Percentiles rank a stretch among this genome's conserved stretches.
Conservation (phyloP, 1,139 yeast genomes). For the Candida pseudoviswanathii region DNA sequence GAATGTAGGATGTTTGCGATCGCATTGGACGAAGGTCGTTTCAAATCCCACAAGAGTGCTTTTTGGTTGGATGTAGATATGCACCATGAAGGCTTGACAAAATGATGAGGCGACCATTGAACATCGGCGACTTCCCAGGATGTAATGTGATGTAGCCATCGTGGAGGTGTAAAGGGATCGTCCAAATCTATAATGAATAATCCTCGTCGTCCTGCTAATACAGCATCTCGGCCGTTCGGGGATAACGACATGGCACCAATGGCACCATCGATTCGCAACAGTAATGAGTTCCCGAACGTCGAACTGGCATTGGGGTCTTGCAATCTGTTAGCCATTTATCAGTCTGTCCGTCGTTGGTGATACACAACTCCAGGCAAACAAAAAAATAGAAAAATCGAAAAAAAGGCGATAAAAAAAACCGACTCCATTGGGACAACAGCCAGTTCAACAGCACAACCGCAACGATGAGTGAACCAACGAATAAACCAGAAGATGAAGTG, state of each 20-base stretch:
- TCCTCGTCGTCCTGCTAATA: constrained; percentile 87
- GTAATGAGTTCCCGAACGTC: constrained; percentile 78
- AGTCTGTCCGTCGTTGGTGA: neutral
- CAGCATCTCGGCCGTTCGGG: constrained; percentile 93
- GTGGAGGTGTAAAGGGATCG: constrained; percentile 92
- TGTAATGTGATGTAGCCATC: constrained; percentile 89
- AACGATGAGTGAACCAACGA: constrained; percentile 8
- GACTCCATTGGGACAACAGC: neutral
- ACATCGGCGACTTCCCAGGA: constrained; percentile 99
- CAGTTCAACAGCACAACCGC: neutral
- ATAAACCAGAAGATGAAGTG: constrained; percentile 14
- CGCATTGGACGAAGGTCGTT: constrained; percentile 74
- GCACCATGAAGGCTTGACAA: constrained; percentile 83
- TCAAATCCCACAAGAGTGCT: constrained; percentile 90
- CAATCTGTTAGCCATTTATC: constrained; percentile 12
- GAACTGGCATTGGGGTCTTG: constrained; percentile 39
- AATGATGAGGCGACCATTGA: constrained; percentile 92
- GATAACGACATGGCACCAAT: constrained; percentile 92
- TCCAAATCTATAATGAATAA: constrained; percentile 87
- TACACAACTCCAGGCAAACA: constrained; percentile 5
- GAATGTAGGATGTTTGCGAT: constrained; percentile 85
- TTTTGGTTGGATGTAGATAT: constrained; percentile 93
- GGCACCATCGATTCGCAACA: constrained; percentile 87
- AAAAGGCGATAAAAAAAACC: constrained; percentile 2
- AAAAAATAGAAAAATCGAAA: constrained; percentile 4